Conservation (phyloP, 2,329 filamentous ascomycete genomes). For the Proliferodiscus dingleyae region DNA sequence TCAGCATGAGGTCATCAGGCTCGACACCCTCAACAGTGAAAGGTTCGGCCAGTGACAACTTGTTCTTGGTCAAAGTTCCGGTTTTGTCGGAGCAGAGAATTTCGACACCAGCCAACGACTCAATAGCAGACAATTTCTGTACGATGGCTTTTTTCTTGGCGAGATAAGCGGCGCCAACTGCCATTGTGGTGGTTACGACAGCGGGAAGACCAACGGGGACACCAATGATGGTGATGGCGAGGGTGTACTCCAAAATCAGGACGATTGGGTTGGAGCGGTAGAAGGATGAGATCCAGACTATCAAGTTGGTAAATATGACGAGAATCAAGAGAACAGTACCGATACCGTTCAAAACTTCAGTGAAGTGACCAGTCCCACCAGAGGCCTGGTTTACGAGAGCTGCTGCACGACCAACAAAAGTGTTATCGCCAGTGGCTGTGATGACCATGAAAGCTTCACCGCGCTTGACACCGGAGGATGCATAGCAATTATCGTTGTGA, state of each 20-base stretch:
- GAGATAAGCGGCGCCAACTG: conserved; percentile 84
- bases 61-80: conserved; percentile 90
- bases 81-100: conserved; percentile 95
- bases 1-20: conserved; percentile 84
- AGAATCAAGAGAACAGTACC: conserved; percentile 75
- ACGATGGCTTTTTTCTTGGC: conserved; percentile 92
- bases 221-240: conserved; percentile 87
- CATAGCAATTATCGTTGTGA: conserved; percentile 73
- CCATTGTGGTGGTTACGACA: conserved; percentile 93
- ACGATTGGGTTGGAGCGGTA: conserved; percentile 82
- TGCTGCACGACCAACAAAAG: conserved; percentile 84
- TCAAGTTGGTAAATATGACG: conserved; percentile 72
- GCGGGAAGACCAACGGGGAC: conserved; percentile 90
- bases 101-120: conserved; percentile 87
- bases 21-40: conserved; percentile 79
- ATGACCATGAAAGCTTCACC: conserved; percentile 80
- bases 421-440: conserved; percentile 81
- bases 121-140: conserved; percentile 86
- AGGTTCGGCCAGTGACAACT: conserved; percentile 80
- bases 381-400: conserved; percentile 77
- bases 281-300: conserved; percentile 84
- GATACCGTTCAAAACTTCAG: conserved; percentile 83
- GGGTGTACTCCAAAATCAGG: conserved; percentile 74
- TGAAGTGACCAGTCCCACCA: conserved; percentile 77
- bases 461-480: conserved; percentile 86